A percentile compares a stretch with the other conserved stretches of the same genome.
Evolutionary conservation across 768 basidiomycete genomes (phyloP).

Genomic region (Mycena maculata): DNA sequence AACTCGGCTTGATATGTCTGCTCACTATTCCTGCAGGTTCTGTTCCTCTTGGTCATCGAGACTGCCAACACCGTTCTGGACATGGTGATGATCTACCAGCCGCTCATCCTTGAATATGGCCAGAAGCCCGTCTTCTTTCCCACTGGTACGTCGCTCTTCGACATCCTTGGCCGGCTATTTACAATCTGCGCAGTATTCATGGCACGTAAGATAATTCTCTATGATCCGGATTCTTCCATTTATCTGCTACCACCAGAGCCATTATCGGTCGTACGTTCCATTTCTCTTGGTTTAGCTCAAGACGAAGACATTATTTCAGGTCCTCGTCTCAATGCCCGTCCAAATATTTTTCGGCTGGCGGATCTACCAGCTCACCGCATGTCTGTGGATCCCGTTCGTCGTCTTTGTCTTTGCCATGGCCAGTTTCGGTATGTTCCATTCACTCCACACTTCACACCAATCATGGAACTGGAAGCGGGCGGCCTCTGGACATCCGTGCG

Average conservation of each 20-base stretch:
- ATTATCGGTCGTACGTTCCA: too few relatives aligned
- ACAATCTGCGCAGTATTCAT: neutral
- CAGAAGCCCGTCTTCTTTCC: conserved; percentile 26
- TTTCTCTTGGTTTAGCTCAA: too few relatives aligned
- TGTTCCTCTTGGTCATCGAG: conserved; percentile 42
- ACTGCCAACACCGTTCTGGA: conserved; percentile 50
- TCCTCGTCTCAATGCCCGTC: too few relatives aligned
- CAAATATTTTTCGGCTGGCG: too few relatives aligned
- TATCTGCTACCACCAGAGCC: too few relatives aligned
- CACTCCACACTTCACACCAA: too few relatives aligned
- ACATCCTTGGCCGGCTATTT: neutral
- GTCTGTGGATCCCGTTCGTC: too few relatives aligned
- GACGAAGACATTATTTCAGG: neutral
- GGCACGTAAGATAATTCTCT: neutral
- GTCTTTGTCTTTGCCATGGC: too few relatives aligned
- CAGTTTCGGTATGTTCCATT: too few relatives aligned
- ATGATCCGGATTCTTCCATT: neutral
- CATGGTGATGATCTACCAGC: conserved; percentile 53
- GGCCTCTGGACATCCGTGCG: conserved; percentile 50
- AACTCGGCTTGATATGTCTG: too few relatives aligned
- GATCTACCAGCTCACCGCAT: too few relatives aligned
- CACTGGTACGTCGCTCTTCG: conserved; percentile 36
- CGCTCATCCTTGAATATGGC: conserved; percentile 50
- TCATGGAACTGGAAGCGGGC: conserved; percentile 44
- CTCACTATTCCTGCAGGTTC: neutral